Conservation (phyloP, 2,329 filamentous ascomycete genomes). For the Nannizziopsis barbatae region DNA sequence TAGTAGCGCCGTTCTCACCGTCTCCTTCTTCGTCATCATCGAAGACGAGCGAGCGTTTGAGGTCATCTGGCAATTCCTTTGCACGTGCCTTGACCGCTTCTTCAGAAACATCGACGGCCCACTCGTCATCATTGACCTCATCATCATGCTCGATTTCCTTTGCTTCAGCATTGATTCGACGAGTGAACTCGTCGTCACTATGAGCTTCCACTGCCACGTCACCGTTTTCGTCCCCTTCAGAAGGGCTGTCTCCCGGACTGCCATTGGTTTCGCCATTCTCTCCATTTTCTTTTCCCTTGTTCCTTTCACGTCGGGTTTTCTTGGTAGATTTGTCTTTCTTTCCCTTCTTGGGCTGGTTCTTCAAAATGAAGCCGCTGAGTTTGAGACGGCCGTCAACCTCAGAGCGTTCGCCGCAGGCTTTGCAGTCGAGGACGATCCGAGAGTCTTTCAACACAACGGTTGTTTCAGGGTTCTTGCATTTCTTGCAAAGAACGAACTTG, state of each 20-base stretch:
- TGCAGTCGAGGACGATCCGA: slow-evolving; percentile 89
- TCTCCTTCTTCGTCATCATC: slow-evolving; percentile 73
- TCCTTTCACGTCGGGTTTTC: slow-evolving; percentile 67
- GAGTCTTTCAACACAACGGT: slow-evolving; percentile 91
- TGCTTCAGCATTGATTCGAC: slow-evolving; percentile 57
- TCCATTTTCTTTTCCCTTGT: slow-evolving; percentile 57
- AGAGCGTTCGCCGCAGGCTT: slow-evolving; percentile 89
- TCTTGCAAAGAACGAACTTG: slow-evolving; percentile 98
- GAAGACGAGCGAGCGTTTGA: slow-evolving; percentile 82
- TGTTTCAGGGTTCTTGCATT: slow-evolving; percentile 99
- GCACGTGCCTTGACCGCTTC: slow-evolving; percentile 91
- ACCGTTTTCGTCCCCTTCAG: slow-evolving; percentile 51
- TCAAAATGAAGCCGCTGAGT: slow-evolving; percentile 92
- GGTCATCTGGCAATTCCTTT: slow-evolving; percentile 81
- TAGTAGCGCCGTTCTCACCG: slow-evolving; percentile 62
- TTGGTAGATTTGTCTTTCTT: slow-evolving; percentile 97
- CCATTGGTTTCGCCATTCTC: slow-evolving; percentile 48
- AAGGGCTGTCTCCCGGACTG: slow-evolving; percentile 56
- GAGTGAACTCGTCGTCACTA: slow-evolving; percentile 86
- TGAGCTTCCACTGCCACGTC: slow-evolving; percentile 57
- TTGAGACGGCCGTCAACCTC: slow-evolving; percentile 89
- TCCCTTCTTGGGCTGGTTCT: slow-evolving; percentile 76
- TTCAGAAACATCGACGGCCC: slow-evolving; percentile 94
- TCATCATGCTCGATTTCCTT: slow-evolving; percentile 60
- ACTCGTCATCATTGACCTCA: slow-evolving; percentile 73